phyloP scores from a whole-genome alignment of 2,329 filamentous ascomycete genomes.

The Clarireedia paspali region DNA sequence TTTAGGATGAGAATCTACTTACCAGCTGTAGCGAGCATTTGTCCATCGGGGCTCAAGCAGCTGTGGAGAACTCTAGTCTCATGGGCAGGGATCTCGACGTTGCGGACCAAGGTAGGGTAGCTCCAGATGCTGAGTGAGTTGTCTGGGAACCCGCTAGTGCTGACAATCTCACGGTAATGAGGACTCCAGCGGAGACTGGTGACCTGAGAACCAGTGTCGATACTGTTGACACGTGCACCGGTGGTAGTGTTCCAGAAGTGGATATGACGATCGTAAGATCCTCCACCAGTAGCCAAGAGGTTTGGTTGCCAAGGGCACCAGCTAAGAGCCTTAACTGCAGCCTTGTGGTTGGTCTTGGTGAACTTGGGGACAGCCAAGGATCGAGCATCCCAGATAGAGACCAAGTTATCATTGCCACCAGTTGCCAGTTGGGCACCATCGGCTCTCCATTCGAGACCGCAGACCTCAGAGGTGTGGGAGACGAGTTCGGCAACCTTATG shows the following conservation, averaged over 20 bases:
- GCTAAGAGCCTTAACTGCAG: conserved; percentile 92
- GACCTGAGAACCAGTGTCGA: conserved; percentile 96
- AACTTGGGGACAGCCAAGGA: conserved; percentile 92
- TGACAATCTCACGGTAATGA: conserved; percentile 95
- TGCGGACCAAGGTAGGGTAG: conserved; percentile 94
- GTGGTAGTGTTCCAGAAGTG: conserved; percentile 99
- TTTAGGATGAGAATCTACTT: conserved; percentile 29
- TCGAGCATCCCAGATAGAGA: conserved; percentile 97
- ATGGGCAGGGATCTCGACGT: conserved; percentile 95
- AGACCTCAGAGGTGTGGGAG: conserved; percentile 96
- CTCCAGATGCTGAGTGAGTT: conserved; percentile 99
- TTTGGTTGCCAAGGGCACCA: conserved; percentile 99
- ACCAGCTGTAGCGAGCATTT: conserved; percentile 93
- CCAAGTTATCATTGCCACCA: conserved; percentile 96
- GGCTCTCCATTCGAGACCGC: conserved; percentile 93
- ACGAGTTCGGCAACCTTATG: conserved; percentile 98
- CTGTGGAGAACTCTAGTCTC: conserved; percentile 96
- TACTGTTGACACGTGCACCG: conserved; percentile 95
- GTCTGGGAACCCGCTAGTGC: conserved; percentile 96
- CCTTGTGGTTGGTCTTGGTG: conserved; percentile 99
- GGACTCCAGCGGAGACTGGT: conserved; percentile 95
- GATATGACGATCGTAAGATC: conserved; percentile 94
- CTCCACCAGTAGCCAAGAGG: conserved; percentile 90
- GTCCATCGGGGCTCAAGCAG: conserved; percentile 92
- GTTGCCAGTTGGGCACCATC: conserved; percentile 96